Conservation (phyloP, 805 yeast species). For the Suhomyces tanzawaensis region DNA sequence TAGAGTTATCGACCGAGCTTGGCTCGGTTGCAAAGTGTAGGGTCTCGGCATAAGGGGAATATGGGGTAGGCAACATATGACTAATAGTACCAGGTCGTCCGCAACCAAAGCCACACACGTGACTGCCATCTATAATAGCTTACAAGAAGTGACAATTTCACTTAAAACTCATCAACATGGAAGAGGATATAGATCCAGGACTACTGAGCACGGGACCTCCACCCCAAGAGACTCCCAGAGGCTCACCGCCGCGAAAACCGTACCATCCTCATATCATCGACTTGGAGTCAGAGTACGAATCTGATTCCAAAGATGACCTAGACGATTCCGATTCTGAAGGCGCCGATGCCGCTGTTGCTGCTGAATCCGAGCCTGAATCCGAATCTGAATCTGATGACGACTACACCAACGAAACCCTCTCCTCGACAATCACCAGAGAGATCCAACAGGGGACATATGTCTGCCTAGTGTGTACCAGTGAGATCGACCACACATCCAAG, state of each 20-base stretch:
- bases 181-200: slow-evolving; percentile 7
- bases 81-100: too few relatives aligned
- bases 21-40: too few relatives aligned
- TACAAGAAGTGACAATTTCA: too few relatives aligned
- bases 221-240: background rate
- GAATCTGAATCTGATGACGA: slow-evolving; percentile 16
- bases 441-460: slow-evolving; percentile 67
- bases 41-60: too few relatives aligned
- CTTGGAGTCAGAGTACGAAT: slow-evolving; percentile 9
- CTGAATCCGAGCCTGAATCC: slow-evolving; percentile 6
- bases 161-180: slow-evolving; percentile 4
- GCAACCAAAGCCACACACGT: too few relatives aligned
- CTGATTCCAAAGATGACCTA: slow-evolving; percentile 1
- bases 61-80: too few relatives aligned
- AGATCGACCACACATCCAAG: slow-evolving; percentile 60
- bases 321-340: background rate
- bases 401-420: slow-evolving; percentile 27
- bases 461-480: slow-evolving; percentile 87
- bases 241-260: slow-evolving; percentile 1
- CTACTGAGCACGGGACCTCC: slow-evolving; percentile 1
- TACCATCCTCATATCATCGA: slow-evolving; percentile 12
- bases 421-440: slow-evolving; percentile 52
- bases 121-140: too few relatives aligned
- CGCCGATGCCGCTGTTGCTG: slow-evolving; percentile 3
- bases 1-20: too few relatives aligned